Conservation (phyloP, 257 asterid genomes). For the Mentha longifolia region DNA sequence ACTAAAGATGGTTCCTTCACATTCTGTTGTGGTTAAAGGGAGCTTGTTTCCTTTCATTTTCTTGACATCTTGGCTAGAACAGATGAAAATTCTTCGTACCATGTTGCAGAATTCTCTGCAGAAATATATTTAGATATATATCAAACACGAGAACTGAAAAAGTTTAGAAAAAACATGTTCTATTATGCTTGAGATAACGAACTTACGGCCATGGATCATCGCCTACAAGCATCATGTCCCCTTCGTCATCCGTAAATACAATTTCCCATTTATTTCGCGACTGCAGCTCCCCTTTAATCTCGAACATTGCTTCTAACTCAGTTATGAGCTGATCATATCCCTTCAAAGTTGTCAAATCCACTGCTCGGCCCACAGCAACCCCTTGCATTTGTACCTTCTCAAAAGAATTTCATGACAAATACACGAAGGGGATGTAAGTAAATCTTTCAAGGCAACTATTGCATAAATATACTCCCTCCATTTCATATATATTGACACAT, state of each 20-base stretch:
- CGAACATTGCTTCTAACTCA: slow-evolving; percentile 90
- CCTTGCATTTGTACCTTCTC: slow-evolving; percentile 99
- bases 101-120: slow-evolving; percentile 82
- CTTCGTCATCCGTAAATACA: slow-evolving; percentile 89
- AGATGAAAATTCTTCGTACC: slow-evolving; percentile 76
- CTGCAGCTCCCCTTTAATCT: slow-evolving; percentile 75
- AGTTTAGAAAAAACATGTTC: not conserved
- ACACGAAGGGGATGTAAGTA: slow-evolving; percentile 8
- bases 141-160: slow-evolving; percentile 14
- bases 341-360: slow-evolving; percentile 69
- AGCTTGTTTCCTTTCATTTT: slow-evolving; percentile 68
- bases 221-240: slow-evolving; percentile 95
- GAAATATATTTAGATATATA: slow-evolving; percentile 5
- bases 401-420: slow-evolving; percentile 10
- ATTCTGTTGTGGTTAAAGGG: slow-evolving; percentile 47
- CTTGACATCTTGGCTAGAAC: slow-evolving; percentile 78
- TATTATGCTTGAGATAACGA: not conserved
- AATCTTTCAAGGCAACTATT: slow-evolving; percentile 1
- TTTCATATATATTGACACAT: too few species aligned
- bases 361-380: slow-evolving; percentile 92
- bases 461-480: too few species aligned
- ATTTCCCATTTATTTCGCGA: slow-evolving; percentile 80
- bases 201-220: slow-evolving; percentile 99
- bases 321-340: slow-evolving; percentile 76
- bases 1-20: slow-evolving; percentile 41